Evolutionary conservation across 2,329 filamentous ascomycete species (phyloP).

Genomic region (Orbilia javanica): DNA sequence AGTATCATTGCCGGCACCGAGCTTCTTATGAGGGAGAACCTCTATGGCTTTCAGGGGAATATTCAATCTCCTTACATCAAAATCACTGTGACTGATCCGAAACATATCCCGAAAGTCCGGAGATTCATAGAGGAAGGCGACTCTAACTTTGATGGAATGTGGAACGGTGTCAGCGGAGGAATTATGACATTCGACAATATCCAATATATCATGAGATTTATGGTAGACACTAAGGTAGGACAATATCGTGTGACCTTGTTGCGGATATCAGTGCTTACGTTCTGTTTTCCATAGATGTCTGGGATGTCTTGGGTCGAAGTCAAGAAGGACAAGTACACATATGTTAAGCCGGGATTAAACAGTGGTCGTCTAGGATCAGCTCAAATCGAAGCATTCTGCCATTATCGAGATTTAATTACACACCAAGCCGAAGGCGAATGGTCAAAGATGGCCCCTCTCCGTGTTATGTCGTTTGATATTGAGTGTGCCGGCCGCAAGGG

Average conservation of each 20-base stretch:
- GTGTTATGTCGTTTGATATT: slow-evolving; percentile 96
- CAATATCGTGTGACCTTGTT: background rate
- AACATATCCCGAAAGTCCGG: slow-evolving; percentile 81
- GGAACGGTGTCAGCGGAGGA: slow-evolving; percentile 77
- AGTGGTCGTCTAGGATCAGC: slow-evolving; percentile 86
- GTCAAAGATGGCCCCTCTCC: slow-evolving; percentile 96
- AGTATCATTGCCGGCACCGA: slow-evolving; percentile 83
- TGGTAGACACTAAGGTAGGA: slow-evolving; percentile 90
- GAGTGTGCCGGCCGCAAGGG: slow-evolving; percentile 98
- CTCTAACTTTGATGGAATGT: slow-evolving; percentile 91
- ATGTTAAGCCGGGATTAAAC: slow-evolving; percentile 70
- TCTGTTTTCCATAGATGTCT: slow-evolving; percentile 71
- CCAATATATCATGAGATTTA: slow-evolving; percentile 93
- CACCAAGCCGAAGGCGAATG: slow-evolving; percentile 92
- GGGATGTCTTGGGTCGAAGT: slow-evolving; percentile 99
- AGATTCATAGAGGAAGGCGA: slow-evolving; percentile 78
- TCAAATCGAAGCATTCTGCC: slow-evolving; percentile 91
- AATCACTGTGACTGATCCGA: slow-evolving; percentile 91
- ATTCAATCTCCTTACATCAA: slow-evolving; percentile 91
- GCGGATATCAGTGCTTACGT: slow-evolving; percentile 15
- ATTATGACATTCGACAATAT: slow-evolving; percentile 96
- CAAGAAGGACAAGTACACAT: slow-evolving; percentile 73
- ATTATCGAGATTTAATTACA: slow-evolving; percentile 84
- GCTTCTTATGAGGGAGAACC: slow-evolving; percentile 86
- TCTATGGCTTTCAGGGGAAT: slow-evolving; percentile 95